Evolutionary conservation across 257 asterid genomes (phyloP).

Genomic region (Nicotiana tomentosiformis): DNA sequence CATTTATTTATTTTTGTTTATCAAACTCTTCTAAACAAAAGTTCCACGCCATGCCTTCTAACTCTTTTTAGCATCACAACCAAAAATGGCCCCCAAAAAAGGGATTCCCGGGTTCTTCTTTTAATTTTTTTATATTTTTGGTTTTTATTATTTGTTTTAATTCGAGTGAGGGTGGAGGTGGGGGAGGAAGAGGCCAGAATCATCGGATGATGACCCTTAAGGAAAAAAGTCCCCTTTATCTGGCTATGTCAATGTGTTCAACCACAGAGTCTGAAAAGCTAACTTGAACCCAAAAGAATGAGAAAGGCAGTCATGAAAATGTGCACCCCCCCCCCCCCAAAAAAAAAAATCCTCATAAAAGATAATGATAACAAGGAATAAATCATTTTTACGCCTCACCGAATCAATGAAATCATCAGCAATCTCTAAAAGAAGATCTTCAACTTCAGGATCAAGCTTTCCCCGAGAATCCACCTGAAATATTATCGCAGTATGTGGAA

Average conservation of each 20-base stretch:
- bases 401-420: conserved; percentile 81
- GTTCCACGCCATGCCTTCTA: neutral
- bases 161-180: neutral
- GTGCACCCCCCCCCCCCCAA: neutral
- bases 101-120: neutral
- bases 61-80: neutral
- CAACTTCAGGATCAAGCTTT: conserved; percentile 76
- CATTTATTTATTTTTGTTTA: neutral
- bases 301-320: neutral
- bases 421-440: conserved; percentile 66
- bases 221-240: neutral
- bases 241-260: neutral
- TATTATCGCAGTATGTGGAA: conserved; percentile 10
- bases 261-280: neutral
- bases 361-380: neutral
- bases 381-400: conserved; percentile 38
- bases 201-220: neutral
- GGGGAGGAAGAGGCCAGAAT: neutral
- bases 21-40: neutral
- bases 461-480: conserved; percentile 60
- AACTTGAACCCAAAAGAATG: neutral
- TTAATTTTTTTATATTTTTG: neutral
- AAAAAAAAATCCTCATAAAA: neutral
- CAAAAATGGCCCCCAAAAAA: too few species aligned
- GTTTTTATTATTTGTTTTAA: neutral